A percentile compares a stretch with the other conserved stretches of the same genome.
phyloP scores from a whole-genome alignment of 768 basidiomycete species.

The Tephrocybe sp. region DNA sequence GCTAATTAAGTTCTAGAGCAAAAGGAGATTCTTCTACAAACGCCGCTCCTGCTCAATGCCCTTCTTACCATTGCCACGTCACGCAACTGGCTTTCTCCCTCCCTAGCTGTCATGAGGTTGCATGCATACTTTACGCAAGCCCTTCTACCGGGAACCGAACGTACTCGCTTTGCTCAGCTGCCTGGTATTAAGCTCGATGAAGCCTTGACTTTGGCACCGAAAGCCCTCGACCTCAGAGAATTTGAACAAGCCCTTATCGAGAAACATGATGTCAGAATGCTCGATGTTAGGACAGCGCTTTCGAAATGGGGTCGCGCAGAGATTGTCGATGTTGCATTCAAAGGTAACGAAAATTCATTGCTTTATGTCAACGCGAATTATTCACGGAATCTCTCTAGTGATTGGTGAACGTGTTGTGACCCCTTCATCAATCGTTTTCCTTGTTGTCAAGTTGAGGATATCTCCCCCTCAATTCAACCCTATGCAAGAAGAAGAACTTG shows the following conservation, averaged over 20 bases:
- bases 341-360: slow-evolving; percentile 48
- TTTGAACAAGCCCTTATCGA: slow-evolving; percentile 49
- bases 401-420: slow-evolving; percentile 88
- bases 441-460: slow-evolving; percentile 81
- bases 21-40: slow-evolving; percentile 63
- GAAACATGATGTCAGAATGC: slow-evolving; percentile 44
- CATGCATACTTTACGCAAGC: slow-evolving; percentile 87
- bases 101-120: slow-evolving; percentile 75
- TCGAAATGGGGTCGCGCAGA: slow-evolving; percentile 74
- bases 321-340: slow-evolving; percentile 79
- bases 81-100: slow-evolving; percentile 86
- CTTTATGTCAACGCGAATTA: not conserved
- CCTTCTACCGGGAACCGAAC: slow-evolving; percentile 54
- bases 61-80: slow-evolving; percentile 79
- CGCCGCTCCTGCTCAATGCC: slow-evolving; percentile 72
- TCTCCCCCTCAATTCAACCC: slow-evolving; percentile 44
- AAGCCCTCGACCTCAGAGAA: slow-evolving; percentile 41
- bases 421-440: slow-evolving; percentile 84
- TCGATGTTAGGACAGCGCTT: slow-evolving; percentile 61
- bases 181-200: slow-evolving; percentile 66
- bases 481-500: slow-evolving; percentile 35
- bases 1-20: slow-evolving; percentile 51
- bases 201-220: slow-evolving; percentile 30
- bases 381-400: slow-evolving; percentile 42
- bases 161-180: slow-evolving; percentile 63